Evolutionary conservation across 352 stramenopile genomes (phyloP).

Genomic region (Stephanocyclus meneghinianus): DNA sequence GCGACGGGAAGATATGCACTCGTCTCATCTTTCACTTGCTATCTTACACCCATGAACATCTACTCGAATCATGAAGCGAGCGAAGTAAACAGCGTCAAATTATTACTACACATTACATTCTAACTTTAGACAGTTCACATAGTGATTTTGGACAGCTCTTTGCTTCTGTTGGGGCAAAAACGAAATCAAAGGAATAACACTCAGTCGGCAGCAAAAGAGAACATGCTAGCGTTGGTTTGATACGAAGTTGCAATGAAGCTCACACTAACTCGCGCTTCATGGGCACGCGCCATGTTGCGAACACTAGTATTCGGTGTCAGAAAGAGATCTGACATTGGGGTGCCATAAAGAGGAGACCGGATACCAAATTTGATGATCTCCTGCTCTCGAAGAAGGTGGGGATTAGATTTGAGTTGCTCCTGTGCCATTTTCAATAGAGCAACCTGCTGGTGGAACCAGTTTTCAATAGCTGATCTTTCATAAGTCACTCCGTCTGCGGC

Average conservation of each 20-base stretch:
- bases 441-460: constrained; percentile 43
- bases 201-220: neutral
- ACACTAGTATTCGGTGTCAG: constrained; percentile 33
- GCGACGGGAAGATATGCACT: too few species aligned
- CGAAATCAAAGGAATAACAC: neutral
- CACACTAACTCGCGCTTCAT: constrained; percentile 5
- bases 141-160: too few species aligned
- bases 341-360: constrained; percentile 22
- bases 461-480: constrained; percentile 39
- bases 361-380: constrained; percentile 18
- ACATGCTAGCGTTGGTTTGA: neutral
- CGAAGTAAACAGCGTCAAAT: too few species aligned
- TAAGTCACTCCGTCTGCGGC: constrained; percentile 54
- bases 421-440: constrained; percentile 17
- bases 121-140: too few species aligned
- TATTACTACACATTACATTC: too few species aligned
- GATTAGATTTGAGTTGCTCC: constrained; percentile 23
- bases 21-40: too few species aligned
- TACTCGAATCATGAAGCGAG: too few species aligned
- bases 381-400: constrained; percentile 6
- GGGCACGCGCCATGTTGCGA: constrained; percentile 31
- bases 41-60: too few species aligned
- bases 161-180: neutral
- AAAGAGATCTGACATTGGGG: constrained; percentile 18
- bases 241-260: neutral